These are phyloP conservation scores for Eucalyptus victrix DNA, from an alignment of 345 rosid genomes.

Conservation along the genomic window DNA sequence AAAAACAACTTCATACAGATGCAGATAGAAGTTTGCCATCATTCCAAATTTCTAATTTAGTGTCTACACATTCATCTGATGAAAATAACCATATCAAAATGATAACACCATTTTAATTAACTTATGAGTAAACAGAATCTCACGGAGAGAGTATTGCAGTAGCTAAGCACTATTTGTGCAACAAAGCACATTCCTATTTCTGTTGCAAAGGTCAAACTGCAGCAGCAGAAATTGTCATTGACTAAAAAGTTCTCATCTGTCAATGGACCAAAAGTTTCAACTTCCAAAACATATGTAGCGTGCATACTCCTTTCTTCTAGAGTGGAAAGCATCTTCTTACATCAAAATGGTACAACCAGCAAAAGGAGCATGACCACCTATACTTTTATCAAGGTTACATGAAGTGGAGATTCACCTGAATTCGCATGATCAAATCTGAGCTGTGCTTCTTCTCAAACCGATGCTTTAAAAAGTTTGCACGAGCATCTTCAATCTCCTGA, in stretches of 20 bases:
- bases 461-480: constrained; percentile 31
- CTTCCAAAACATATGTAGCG: neutral
- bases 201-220: neutral
- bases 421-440: constrained; percentile 81
- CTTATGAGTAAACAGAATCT: neutral
- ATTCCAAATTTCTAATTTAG: neutral
- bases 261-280: neutral
- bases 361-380: neutral
- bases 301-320: neutral
- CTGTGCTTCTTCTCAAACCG: constrained; percentile 71
- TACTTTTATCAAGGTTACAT: neutral
- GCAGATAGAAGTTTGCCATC: neutral
- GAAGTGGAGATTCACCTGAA: constrained; percentile 31
- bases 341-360: neutral
- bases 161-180: neutral
- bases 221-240: neutral
- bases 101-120: neutral
- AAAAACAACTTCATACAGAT: neutral
- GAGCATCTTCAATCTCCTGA: constrained; percentile 46
- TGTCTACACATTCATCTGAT: neutral
- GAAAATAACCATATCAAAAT: neutral
- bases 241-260: neutral
- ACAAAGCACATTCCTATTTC: neutral
- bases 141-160: neutral
- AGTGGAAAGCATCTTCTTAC: neutral